phyloP scores from a whole-genome alignment of 768 basidiomycete species.

The Calocybe indica region DNA sequence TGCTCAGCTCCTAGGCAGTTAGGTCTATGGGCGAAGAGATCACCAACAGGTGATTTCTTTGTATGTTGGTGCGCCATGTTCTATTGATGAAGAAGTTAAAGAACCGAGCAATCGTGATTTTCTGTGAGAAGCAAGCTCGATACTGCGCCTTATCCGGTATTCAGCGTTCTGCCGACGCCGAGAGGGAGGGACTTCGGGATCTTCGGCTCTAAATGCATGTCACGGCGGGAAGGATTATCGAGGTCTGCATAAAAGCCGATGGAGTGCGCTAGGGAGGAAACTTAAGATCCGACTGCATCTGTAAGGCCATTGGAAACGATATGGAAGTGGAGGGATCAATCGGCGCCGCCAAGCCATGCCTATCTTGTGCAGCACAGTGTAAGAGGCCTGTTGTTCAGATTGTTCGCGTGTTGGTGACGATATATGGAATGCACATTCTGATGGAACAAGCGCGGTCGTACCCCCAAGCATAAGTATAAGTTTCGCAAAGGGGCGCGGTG shows the following conservation, averaged over 20 bases:
- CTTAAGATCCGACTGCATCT: conserved; percentile 56
- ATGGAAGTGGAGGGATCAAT: conserved; percentile 75
- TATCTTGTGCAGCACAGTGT: background rate
- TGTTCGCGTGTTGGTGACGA: background rate
- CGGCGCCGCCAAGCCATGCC: conserved; percentile 12
- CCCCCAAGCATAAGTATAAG: too few species aligned
- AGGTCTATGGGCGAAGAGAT: background rate
- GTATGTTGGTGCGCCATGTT: conserved; percentile 15
- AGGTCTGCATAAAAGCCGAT: conserved; percentile 89
- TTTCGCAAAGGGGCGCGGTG: too few species aligned
- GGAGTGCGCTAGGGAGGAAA: conserved; percentile 71
- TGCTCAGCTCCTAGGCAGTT: conserved; percentile 24
- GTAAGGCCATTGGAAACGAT: conserved; percentile 62
- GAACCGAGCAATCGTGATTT: conserved; percentile 60
- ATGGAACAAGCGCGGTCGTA: conserved; percentile 6
- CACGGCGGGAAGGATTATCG: conserved; percentile 31
- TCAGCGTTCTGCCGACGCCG: too few species aligned
- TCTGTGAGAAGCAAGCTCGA: conserved; percentile 46
- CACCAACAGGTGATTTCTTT: conserved; percentile 31
- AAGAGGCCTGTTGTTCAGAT: background rate
- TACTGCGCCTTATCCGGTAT: conserved; percentile 25
- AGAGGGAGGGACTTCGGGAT: too few species aligned
- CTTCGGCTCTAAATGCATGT: too few species aligned
- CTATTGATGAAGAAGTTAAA: background rate
- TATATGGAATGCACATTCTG: conserved; percentile 4